These are phyloP conservation scores for Perilla frutescens DNA, from an alignment of 257 asterid species.

Conservation along the genomic window DNA sequence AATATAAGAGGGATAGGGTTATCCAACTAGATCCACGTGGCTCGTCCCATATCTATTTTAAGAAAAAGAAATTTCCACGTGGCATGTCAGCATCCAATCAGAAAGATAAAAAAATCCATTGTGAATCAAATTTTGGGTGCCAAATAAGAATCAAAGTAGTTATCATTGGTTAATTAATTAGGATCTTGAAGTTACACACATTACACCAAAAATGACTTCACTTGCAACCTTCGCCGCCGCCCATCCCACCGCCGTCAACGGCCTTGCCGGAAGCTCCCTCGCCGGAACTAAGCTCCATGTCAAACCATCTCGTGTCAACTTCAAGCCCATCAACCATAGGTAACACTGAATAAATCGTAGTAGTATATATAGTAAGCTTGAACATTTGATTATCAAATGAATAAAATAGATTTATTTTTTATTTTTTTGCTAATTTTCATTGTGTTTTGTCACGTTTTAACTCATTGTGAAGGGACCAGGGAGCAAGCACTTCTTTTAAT, in stretches of 20 bases:
- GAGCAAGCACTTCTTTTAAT: no score
- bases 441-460: no score
- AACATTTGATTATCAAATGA: no score
- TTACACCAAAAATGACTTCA: constrained; percentile 60
- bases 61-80: constrained; percentile 44
- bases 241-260: constrained; percentile 62
- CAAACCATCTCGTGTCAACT: constrained; percentile 55
- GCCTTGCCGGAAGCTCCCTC: constrained; percentile 84
- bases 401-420: no score
- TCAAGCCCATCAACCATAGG: constrained; percentile 61
- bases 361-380: no score
- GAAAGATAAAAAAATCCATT: constrained; percentile 18
- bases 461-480: no score
- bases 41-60: constrained; percentile 40
- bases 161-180: background rate
- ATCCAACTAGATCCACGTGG: constrained; percentile 52
- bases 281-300: constrained; percentile 70
- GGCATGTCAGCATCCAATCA: constrained; percentile 44
- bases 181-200: constrained; percentile 8
- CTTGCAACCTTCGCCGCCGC: constrained; percentile 63
- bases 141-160: constrained; percentile 19
- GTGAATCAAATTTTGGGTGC: background rate
- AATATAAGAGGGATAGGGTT: constrained; percentile 47
- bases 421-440: no score
- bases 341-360: constrained; percentile 13